Evolutionary conservation across 257 asterid species (phyloP), one percentile per base, ranked within the genome.

Genomic region (Capsicum rhomboideum): DNA sequence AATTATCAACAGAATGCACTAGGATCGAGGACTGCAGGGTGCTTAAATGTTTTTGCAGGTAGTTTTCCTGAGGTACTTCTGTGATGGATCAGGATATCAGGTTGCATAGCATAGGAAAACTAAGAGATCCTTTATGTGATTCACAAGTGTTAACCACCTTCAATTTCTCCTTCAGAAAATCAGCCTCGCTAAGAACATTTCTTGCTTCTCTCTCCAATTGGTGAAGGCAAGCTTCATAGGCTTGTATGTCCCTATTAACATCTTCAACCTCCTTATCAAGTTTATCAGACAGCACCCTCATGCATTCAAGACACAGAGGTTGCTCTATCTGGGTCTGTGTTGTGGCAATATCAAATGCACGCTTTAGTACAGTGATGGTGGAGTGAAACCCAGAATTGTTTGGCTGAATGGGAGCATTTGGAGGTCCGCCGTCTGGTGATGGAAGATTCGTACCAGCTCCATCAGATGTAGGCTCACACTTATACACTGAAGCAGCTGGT

Each of bases 251-350:
- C 87, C 90, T 87, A 84, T 89, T 88, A 87, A 93, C 98, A 89
- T 97, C 97, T 89, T 97, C 98, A 83, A 95, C 97, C 93, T 97
- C 98, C 90, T 93, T 97, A 83, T 97, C 99, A 86, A 97, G 97
- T 86, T 97, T 97, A 91, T 93, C 98, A 49, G 98, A 94, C 87
- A 97, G 86, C 66, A 97, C 89, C 16, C 96, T 86, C 99, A 97
- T 97, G 93, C 99, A 97, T 89, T 97, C 98, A 77, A 97, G 95
- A 86, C 99, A 97, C 52, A 97, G 74, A 63, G 99, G 99, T 84
- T 95, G 98, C 84, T 97, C 99, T 84, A 97, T 96, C 98, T 97
- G 92, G 84, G 88, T 92, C 86, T 95, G 99, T 8, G 93, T 89
- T 7, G 97, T 87, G 84, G 98, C 99, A 86, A 97, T 95, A 31